Conservation (phyloP, 257 asterid genomes). For the Rehmannia glutinosa region DNA sequence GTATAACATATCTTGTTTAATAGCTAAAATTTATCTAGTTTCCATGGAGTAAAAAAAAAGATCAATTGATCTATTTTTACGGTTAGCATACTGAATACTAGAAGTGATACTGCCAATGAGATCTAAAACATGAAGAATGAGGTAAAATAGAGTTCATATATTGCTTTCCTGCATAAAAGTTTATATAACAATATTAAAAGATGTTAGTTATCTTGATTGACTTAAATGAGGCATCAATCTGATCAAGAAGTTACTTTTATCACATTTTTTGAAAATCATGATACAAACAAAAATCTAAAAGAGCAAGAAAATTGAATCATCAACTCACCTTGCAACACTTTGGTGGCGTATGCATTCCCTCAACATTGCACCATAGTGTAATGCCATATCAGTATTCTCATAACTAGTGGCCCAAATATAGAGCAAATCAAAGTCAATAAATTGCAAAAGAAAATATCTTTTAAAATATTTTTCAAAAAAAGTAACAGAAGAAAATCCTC, state of each 20-base stretch:
- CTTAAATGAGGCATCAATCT: neutral
- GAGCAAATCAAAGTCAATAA: slow-evolving; percentile 20
- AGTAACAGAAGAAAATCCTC: neutral
- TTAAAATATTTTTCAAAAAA: neutral
- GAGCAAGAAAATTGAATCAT: neutral
- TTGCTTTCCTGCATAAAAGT: neutral
- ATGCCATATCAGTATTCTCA: slow-evolving; percentile 77
- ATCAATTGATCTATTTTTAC: neutral
- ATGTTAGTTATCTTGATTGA: neutral
- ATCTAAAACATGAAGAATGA: neutral
- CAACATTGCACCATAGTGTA: slow-evolving; percentile 92
- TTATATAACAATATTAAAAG: neutral
- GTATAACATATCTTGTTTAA: no score
- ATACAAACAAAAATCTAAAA: neutral
- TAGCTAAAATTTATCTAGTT: no score
- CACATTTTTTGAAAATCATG: neutral
- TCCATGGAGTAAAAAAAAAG: neutral
- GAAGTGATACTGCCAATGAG: neutral
- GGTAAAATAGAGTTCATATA: neutral
- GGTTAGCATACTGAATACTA: neutral
- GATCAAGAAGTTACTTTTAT: neutral
- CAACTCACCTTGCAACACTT: slow-evolving; percentile 78
- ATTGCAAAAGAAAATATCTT: neutral
- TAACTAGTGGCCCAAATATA: slow-evolving; percentile 43
- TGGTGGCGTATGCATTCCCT: slow-evolving; percentile 99